Evolutionary conservation across 2,329 filamentous ascomycete species (phyloP).

Genomic region (Tolypocladium tundrense): DNA sequence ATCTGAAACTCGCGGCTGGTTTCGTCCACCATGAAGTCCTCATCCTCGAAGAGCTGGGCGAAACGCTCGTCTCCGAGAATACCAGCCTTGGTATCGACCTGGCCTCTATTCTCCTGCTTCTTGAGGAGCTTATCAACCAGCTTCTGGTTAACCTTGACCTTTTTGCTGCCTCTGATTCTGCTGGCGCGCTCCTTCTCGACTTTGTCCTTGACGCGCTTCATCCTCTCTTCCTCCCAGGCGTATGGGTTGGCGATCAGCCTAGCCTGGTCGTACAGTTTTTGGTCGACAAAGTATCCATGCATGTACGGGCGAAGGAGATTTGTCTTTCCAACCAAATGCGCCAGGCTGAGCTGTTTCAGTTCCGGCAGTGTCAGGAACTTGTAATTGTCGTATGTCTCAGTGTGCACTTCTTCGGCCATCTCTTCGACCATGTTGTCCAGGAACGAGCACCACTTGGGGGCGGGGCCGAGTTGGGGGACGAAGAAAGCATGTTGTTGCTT

Average conservation of each 20-base stretch:
- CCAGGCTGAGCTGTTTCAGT: constrained; percentile 72
- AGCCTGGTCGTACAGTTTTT: constrained; percentile 91
- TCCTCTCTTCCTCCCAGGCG: constrained; percentile 83
- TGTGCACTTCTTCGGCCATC: constrained; percentile 76
- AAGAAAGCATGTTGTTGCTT: constrained; percentile 93
- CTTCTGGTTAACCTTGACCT: constrained; percentile 91
- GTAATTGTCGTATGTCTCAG: constrained; percentile 95
- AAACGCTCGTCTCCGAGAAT: constrained; percentile 82
- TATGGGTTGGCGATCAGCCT: constrained; percentile 88
- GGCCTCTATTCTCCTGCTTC: constrained; percentile 49
- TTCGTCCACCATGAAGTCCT: constrained; percentile 89
- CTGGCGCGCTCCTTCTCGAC: constrained; percentile 95
- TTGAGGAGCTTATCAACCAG: constrained; percentile 65
- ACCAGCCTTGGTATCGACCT: constrained; percentile 49
- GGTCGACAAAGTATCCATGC: constrained; percentile 97
- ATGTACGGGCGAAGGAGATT: constrained; percentile 90
- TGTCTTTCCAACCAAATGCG: constrained; percentile 83
- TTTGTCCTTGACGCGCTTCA: constrained; percentile 86
- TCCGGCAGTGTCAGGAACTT: constrained; percentile 92
- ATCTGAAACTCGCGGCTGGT: constrained; percentile 74
- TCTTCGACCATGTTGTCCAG: constrained; percentile 96
- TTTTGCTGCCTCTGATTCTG: constrained; percentile 88
- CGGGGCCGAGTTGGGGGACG: constrained; percentile 84
- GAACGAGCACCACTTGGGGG: constrained; percentile 93
- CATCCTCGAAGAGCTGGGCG: constrained; percentile 78